Evolutionary conservation across 2,329 filamentous ascomycete genomes (phyloP), one percentile per base, ranked within the genome.

Genomic region (Beauveria sp.): DNA sequence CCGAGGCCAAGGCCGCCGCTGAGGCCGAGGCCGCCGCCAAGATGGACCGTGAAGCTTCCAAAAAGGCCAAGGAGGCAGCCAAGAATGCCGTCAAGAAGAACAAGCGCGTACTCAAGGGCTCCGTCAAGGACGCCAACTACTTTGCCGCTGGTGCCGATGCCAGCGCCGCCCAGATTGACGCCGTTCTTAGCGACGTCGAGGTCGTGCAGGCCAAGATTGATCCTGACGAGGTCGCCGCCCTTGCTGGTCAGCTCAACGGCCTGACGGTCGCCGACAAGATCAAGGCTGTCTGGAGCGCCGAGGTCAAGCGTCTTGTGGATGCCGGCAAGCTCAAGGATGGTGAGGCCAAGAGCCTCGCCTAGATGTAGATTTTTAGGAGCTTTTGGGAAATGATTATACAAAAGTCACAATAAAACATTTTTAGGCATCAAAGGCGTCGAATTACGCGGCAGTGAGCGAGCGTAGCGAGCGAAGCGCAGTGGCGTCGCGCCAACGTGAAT

Each of bases 31-130:
- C 89, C 68, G 83, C 87, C 47, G 91, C 92, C 66, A 98, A 98
- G 83, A 84, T 82, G 5, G 87, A 91, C 62, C 90, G 89, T 68
- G 92, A 93, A 68, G 84, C 89, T 65, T 80, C 80, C 71, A 99
- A 98, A 86, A 99, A 99, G 85, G 88, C 90, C 64, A 99, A 98
- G 82, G 95, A 99, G 78, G 93, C 93, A 2, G 95, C 95, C 62
- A 99, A 99, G 87, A 97, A 92, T 72, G 95, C 95, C 16, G 89
- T 95, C 70, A 99, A 99, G 89, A 99, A 99, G 90, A 99, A 99
- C 86, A 97, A 97, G 86, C 91, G 95, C 81, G 89, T 98, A 53
- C 87, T 99, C 69, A 92, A 96, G 77, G 87, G 86, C 65, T 92
- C 90, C 66, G 90, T 93, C 77, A 99, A 99, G 84, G 95, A 99